Evolutionary conservation across 2,329 filamentous ascomycete species (phyloP), one percentile per base, ranked within the genome.

Genomic region (Alternaria sp.): DNA sequence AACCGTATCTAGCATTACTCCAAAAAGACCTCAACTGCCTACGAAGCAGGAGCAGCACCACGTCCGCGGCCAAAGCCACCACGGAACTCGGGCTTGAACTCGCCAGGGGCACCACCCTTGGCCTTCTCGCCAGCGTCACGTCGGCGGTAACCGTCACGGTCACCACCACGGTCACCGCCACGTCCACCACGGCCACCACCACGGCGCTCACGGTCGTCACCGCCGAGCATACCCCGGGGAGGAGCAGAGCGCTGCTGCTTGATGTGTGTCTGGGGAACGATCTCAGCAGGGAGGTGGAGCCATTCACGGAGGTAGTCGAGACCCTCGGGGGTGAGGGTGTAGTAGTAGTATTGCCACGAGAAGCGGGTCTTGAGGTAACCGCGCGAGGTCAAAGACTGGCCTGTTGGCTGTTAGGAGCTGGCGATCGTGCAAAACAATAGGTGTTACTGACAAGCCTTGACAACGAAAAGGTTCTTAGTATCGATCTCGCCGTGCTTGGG

Each of bases 291-390:
- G 77, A 99, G 91, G 86, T 99, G 95, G 77, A 99, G 93, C 95
- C 95, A 99, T 88, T 99, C 95, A 81, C 95, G 94, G 82, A 99
- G 93, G 89, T 99, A 99, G 87, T 98, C 94, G 82, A 99, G 94
- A 85, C 95, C 95, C 88, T 98, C 93, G 80, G 93, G 92, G 82
- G 94, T 97, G 84, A 99, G 90, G 84, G 95, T 97, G 90, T 99
- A 99, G 91, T 99, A 99, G 90, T 98, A 79, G 69, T 73, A 79
- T 64, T 79, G 77, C 77, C 77, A 79, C 58, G 93, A 97, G 91
- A 99, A 99, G 84, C 96, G 95, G 77, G 95, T 99, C 92, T 99
- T 99, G 85, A 99, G 89, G 84, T 92, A 98, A 81, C 94, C 94
- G 82, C 95, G 94, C 75, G 93, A 97, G 86, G 89, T 96, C 80